Conservation (phyloP, 1,284 basidiomycete species). For the Ganoderma boninense region DNA sequence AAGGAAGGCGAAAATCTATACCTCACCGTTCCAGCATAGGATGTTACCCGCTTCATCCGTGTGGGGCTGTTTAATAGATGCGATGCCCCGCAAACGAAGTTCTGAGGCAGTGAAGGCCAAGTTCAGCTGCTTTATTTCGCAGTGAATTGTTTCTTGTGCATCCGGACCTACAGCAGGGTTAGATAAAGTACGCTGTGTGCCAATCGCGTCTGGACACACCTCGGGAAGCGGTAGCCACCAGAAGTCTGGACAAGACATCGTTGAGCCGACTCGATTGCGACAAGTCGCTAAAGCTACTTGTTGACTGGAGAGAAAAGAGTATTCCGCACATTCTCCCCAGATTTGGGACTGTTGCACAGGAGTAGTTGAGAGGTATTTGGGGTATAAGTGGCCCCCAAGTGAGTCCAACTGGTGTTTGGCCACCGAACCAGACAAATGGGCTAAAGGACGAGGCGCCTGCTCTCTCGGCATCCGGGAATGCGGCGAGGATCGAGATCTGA, state of each 20-base stretch:
- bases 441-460: too few species aligned
- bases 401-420: neutral
- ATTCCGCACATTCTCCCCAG: slow-evolving; percentile 58
- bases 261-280: slow-evolving; percentile 33
- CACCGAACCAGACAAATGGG: too few species aligned
- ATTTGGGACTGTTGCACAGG: too few species aligned
- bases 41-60: slow-evolving; percentile 57
- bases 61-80: slow-evolving; percentile 79
- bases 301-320: slow-evolving; percentile 38
- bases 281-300: slow-evolving; percentile 8
- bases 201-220: slow-evolving; percentile 45
- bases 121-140: slow-evolving; percentile 31
- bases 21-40: slow-evolving; percentile 94
- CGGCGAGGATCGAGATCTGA: slow-evolving; percentile 30
- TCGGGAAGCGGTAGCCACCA: slow-evolving; percentile 55
- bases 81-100: slow-evolving; percentile 76
- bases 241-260: slow-evolving; percentile 46
- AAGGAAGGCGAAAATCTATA: slow-evolving; percentile 42
- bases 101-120: slow-evolving; percentile 80
- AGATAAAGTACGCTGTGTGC: neutral
- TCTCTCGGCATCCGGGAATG: neutral
- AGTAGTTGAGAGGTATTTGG: neutral
- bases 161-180: slow-evolving; percentile 63
- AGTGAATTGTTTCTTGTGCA: slow-evolving; percentile 49
- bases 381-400: neutral